Base-by-base conservation (phyloP, 139 green algal genomes). In the Haematococcus lacustris region DNA sequence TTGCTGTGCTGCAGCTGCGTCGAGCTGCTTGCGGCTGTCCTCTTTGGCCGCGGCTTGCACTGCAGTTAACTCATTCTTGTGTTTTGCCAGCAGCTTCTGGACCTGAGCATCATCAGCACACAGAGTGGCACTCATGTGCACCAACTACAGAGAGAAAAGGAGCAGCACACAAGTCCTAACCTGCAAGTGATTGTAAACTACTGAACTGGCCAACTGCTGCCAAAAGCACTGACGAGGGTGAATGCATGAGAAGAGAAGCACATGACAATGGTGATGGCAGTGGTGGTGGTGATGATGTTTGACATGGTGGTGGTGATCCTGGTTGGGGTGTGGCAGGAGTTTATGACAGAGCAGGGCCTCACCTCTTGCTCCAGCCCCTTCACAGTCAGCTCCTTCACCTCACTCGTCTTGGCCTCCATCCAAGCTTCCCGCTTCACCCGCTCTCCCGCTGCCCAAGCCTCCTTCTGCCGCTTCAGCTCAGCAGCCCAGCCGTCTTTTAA, bases 311-410 rank as follows among this genome's bases (percentile, higher is more conserved):
- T n/a, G n/a, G n/a, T n/a, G n/a, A n/a, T n/a, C n/a, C n/a, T n/a
- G n/a, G n/a, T n/a, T n/a, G n/a, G n/a, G n/a, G n/a, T n/a, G n/a
- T n/a, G n/a, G n/a, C n/a, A n/a, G n/a, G n/a, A n/a, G n/a, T n/a
- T n/a, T n/a, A n/a, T n/a, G n/a, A n/a, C n/a, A n/a, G n/a, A n/a
- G n/a, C n/a, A n/a, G n/a, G n/a, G n/a, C 47, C 76, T n/a, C 61
- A 84, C 79, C 84, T 89, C 78, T 32, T 73, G 76, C 53, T 86
- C 79, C 57, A 86, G 61, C 2, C 81, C 79, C 68, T 88, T 86
- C 69, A 92, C 79, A 0, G 87, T 91, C 38, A 85, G 35, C 68
- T 89, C 84, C 73, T 90, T 90, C 61, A 91, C 81, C 75, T 91
- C 83, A 35, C 43, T 32, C 25, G 81, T 85, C 82, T 90, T 91